These are phyloP conservation scores for Moesziomyces parantarcticus DNA, from an alignment of 1,284 basidiomycete species.

Conservation along the genomic window DNA sequence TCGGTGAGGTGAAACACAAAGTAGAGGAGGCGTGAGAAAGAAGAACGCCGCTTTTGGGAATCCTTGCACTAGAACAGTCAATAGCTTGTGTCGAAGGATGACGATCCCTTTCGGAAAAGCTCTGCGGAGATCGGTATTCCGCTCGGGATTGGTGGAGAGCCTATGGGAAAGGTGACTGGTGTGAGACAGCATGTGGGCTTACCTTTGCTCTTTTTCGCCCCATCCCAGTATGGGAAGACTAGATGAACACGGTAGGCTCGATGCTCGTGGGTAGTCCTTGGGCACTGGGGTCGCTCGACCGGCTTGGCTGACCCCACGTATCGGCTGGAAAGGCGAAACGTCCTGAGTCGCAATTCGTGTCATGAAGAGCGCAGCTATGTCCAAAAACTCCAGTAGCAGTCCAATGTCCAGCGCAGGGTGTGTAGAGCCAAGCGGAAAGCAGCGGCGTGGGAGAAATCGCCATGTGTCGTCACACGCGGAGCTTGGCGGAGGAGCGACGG, in stretches of 20 bases:
- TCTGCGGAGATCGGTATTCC: background rate
- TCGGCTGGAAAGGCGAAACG: no score
- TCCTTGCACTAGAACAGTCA: background rate
- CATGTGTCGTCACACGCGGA: constrained; percentile 7
- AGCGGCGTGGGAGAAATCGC: constrained; percentile 5
- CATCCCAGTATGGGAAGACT: background rate
- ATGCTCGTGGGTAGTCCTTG: no score
- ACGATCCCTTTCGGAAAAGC: no score
- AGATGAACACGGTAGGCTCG: no score
- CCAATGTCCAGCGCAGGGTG: no score
- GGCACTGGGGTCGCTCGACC: no score
- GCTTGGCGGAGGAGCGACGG: background rate
- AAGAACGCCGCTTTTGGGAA: background rate
- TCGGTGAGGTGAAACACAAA: background rate
- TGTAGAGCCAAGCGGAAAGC: no score
- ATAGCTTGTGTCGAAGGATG: no score
- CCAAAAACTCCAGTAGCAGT: no score
- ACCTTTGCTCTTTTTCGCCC: background rate
- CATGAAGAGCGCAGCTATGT: no score
- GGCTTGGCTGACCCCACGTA: no score
- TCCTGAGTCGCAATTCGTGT: no score
- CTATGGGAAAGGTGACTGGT: background rate
- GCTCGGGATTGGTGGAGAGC: background rate
- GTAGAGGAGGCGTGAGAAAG: background rate
- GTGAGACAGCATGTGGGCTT: background rate